Evolutionary conservation across 192 early-diverging fungal species (phyloP).

Genomic region (Podila horticola): DNA sequence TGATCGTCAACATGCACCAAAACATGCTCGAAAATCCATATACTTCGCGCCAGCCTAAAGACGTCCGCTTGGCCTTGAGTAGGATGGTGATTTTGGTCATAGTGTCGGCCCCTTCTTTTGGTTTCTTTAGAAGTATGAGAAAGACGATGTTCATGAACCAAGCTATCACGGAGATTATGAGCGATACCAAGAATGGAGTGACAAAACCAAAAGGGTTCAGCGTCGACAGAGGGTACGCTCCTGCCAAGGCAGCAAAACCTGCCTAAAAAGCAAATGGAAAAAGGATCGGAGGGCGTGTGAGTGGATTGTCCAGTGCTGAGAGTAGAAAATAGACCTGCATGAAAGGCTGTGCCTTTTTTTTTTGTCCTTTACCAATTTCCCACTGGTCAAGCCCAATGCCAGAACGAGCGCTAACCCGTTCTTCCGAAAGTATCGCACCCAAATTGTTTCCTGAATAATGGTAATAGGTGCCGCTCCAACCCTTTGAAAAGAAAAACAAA

Average conservation of each 20-base stretch:
- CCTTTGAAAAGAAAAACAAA: conserved; percentile 65
- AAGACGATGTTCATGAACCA: conserved; percentile 78
- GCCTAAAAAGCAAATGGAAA: conserved; percentile 44
- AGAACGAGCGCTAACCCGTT: conserved; percentile 73
- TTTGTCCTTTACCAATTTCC: conserved; percentile 63
- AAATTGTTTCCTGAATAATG: conserved; percentile 84
- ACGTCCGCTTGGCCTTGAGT: conserved; percentile 25
- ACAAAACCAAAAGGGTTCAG: conserved; percentile 57
- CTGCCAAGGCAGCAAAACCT: conserved; percentile 75
- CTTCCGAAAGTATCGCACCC: conserved; percentile 80
- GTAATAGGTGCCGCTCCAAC: conserved; percentile 80
- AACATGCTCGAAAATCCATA: conserved; percentile 56
- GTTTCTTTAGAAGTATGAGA: conserved; percentile 64
- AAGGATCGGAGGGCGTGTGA: neutral
- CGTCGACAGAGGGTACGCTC: conserved; percentile 68
- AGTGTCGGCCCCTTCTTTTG: conserved; percentile 38
- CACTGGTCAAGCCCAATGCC: conserved; percentile 74
- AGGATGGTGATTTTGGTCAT: conserved; percentile 47
- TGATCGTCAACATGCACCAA: conserved; percentile 53
- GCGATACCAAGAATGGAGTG: conserved; percentile 63
- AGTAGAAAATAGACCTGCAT: no score
- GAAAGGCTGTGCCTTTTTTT: neutral
- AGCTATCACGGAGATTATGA: conserved; percentile 71
- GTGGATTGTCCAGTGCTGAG: no score
- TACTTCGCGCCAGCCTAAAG: conserved; percentile 53